phyloP scores from a whole-genome alignment of 1,284 basidiomycete genomes.

The Gomphus bonarii region DNA sequence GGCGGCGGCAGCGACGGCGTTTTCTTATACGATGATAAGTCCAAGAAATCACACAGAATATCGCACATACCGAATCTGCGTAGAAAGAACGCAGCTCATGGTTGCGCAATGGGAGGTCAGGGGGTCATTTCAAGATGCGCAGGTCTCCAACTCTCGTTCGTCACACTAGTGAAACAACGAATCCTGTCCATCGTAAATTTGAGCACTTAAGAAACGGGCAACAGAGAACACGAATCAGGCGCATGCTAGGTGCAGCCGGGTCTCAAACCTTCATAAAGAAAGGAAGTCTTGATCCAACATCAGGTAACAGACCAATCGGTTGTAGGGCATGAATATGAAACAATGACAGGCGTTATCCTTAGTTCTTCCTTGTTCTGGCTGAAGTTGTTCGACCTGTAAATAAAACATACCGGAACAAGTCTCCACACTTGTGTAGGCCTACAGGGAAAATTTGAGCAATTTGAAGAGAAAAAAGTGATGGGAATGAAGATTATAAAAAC shows the following conservation, averaged over 20 bases:
- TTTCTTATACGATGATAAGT: not conserved
- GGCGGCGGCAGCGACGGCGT: too few species aligned
- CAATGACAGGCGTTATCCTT: too few species aligned
- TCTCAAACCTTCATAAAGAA: too few species aligned
- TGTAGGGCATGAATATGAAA: not conserved
- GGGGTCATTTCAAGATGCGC: too few species aligned
- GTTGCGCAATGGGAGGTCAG: too few species aligned
- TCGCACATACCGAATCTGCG: not conserved
- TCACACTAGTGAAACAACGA: not conserved
- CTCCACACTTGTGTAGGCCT: not conserved
- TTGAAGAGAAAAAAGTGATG: not conserved
- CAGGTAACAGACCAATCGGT: not conserved
- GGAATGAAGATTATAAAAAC: not conserved
- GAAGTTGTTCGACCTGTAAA: not conserved
- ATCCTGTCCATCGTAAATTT: not conserved
- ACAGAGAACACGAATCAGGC: too few species aligned
- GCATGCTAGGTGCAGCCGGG: too few species aligned
- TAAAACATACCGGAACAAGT: not conserved
- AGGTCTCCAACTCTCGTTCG: not conserved
- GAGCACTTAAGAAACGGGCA: not conserved
- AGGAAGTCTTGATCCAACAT: too few species aligned
- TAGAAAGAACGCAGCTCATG: not conserved
- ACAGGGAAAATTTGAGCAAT: slow-evolving; percentile 6
- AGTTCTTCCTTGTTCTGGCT: too few species aligned
- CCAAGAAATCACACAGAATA: not conserved